These are phyloP conservation scores for Russula sp. DNA, from an alignment of 768 basidiomycete species.

Conservation along the genomic window DNA sequence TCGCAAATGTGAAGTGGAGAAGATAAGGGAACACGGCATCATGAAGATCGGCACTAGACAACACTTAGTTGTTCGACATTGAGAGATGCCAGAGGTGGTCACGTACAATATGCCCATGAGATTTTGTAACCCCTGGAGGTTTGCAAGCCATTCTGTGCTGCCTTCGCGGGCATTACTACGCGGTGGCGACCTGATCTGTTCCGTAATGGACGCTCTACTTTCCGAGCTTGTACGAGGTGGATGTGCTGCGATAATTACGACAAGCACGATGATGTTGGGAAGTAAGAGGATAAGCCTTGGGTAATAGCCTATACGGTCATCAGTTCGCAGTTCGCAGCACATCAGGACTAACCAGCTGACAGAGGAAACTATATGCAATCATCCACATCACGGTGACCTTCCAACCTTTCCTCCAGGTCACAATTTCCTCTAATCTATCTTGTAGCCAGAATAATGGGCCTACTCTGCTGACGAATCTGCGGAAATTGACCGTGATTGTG, in stretches of 20 bases:
- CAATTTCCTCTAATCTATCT: slow-evolving; percentile 80
- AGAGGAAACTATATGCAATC: slow-evolving; percentile 71
- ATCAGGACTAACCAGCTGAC: slow-evolving; percentile 44
- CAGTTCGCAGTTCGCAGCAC: slow-evolving; percentile 2
- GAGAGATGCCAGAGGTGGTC: not conserved
- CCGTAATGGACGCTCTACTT: slow-evolving; percentile 3
- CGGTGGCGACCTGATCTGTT: slow-evolving; percentile 36
- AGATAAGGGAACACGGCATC: slow-evolving; percentile 52
- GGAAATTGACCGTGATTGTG: slow-evolving; percentile 75
- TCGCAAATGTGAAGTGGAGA: slow-evolving; percentile 49
- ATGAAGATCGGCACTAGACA: slow-evolving; percentile 58
- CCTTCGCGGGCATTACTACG: slow-evolving; percentile 52
- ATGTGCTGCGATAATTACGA: slow-evolving; percentile 64
- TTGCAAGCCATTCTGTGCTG: slow-evolving; percentile 78
- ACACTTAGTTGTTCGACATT: not conserved
- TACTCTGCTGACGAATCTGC: slow-evolving; percentile 69
- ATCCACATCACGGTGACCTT: slow-evolving; percentile 72
- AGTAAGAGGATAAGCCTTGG: slow-evolving; percentile 69
- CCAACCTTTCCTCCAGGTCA: slow-evolving; percentile 80
- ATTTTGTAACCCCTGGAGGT: slow-evolving; percentile 87
- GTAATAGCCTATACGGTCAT: slow-evolving; percentile 57
- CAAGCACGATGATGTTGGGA: slow-evolving; percentile 61
- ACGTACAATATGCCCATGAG: slow-evolving; percentile 81
- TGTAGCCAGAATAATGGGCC: slow-evolving; percentile 89
- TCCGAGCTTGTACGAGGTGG: slow-evolving; percentile 39